phyloP scores from a whole-genome alignment of 208 protist species.

The Herpetomonas tarakana region DNA sequence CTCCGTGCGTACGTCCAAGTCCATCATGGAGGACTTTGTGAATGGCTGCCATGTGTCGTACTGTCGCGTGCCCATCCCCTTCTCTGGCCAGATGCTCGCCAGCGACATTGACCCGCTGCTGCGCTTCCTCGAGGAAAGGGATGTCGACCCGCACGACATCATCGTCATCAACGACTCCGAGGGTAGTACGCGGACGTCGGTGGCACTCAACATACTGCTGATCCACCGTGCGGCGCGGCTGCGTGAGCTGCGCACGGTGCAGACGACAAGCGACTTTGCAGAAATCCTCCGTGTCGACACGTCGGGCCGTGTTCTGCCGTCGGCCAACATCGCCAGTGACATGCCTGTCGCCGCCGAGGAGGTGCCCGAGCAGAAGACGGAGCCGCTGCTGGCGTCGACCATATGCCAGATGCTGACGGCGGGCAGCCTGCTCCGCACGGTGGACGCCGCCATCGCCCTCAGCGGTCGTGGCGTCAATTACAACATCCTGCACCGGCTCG shows the following conservation, averaged over 20 bases:
- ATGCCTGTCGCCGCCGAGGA: conserved; percentile 26
- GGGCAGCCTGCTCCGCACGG: conserved; percentile 66
- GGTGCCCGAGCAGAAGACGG: conserved; percentile 50
- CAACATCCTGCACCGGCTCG: conserved; percentile 79
- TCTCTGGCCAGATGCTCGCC: conserved; percentile 70
- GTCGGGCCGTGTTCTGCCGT: conserved; percentile 24
- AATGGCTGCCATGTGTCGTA: conserved; percentile 50
- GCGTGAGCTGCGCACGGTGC: conserved; percentile 39
- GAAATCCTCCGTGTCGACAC: conserved; percentile 40
- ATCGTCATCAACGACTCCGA: conserved; percentile 84
- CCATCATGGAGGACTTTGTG: conserved; percentile 72
- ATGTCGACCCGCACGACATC: conserved; percentile 34
- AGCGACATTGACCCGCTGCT: conserved; percentile 84
- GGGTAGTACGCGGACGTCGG: conserved; percentile 63
- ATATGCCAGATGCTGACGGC: conserved; percentile 88
- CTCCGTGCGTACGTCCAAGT: conserved; percentile 61
- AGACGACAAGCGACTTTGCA: conserved; percentile 32
- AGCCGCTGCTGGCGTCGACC: conserved; percentile 72
- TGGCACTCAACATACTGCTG: conserved; percentile 79
- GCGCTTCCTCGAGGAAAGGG: conserved; percentile 42
- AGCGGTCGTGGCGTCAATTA: conserved; percentile 60
- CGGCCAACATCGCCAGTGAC: conserved; percentile 36
- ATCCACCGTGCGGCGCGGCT: conserved; percentile 56
- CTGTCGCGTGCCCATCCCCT: conserved; percentile 79
- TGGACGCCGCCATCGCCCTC: conserved; percentile 61